Evolutionary conservation across 2,329 filamentous ascomycete genomes (phyloP).

Genomic region (Apiospora pterosperma): DNA sequence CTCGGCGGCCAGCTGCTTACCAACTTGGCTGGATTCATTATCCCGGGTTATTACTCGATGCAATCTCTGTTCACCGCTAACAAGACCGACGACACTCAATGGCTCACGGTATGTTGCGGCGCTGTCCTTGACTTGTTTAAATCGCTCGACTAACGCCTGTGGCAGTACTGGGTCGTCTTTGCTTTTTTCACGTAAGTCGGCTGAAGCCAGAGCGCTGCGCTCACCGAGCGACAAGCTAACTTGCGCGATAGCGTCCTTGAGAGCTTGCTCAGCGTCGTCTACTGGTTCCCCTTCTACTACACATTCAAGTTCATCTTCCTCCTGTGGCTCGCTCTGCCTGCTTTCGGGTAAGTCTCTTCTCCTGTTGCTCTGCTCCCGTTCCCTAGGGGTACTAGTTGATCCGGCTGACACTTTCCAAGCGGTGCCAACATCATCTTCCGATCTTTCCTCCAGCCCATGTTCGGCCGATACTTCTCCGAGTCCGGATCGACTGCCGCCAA

Average conservation of each 20-base stretch:
- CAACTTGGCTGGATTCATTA: conserved; percentile 79
- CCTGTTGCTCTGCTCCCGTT: conserved; percentile 11
- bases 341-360: conserved; percentile 71
- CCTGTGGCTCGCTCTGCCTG: conserved; percentile 95
- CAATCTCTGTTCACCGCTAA: conserved; percentile 68
- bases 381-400: no score
- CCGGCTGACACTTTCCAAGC: conserved; percentile 42
- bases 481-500: conserved; percentile 74
- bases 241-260: conserved; percentile 59
- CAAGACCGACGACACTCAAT: conserved; percentile 80
- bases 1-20: conserved; percentile 84
- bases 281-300: conserved; percentile 99
- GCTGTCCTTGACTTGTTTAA: not conserved
- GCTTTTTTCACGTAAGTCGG: conserved; percentile 66
- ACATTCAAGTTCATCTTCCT: conserved; percentile 98
- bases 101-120: conserved; percentile 59
- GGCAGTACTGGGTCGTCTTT: conserved; percentile 84
- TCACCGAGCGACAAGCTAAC: conserved; percentile 5
- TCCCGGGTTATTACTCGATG: conserved; percentile 83
- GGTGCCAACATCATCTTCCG: conserved; percentile 96
- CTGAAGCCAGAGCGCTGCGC: not conserved
- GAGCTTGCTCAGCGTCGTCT: conserved; percentile 79
- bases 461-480: conserved; percentile 83
- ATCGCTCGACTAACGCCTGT: conserved; percentile 27
- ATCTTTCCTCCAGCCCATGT: conserved; percentile 87